A percentile compares a stretch with the other conserved stretches of the same genome.
phyloP scores from a whole-genome alignment of 768 basidiomycete genomes.

The Suillus hirtellus region DNA sequence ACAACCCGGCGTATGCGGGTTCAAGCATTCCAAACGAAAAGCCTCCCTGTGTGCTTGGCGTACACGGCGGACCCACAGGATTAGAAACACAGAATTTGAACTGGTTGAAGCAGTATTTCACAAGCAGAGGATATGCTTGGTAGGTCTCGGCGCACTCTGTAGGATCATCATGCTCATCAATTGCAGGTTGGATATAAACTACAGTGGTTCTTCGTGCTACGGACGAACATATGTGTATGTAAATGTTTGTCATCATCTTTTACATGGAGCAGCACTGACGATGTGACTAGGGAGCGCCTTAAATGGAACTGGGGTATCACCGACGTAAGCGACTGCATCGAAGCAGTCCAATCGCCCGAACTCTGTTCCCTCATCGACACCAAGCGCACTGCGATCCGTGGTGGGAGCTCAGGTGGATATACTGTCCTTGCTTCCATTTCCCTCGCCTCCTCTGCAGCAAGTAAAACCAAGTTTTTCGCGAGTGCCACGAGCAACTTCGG shows the following conservation, averaged over 20 bases:
- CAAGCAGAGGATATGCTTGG: conserved; percentile 75
- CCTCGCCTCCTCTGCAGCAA: conserved; percentile 51
- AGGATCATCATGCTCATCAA: not conserved
- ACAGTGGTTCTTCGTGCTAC: conserved; percentile 74
- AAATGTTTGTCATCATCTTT: conserved; percentile 37
- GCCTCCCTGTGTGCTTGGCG: conserved; percentile 66
- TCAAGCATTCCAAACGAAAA: conserved; percentile 46
- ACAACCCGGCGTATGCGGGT: conserved; percentile 59
- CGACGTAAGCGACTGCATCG: conserved; percentile 65
- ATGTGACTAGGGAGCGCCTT: conserved; percentile 57
- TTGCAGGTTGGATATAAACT: conserved; percentile 63
- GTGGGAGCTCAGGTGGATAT: conserved; percentile 73
- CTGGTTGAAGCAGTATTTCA: conserved; percentile 65
- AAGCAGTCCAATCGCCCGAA: conserved; percentile 46
- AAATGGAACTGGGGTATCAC: conserved; percentile 70
- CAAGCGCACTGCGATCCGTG: conserved; percentile 66
- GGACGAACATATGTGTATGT: conserved; percentile 63
- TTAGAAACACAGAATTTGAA: conserved; percentile 46
- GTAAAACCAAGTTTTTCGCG: conserved; percentile 57
- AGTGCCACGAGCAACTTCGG: conserved; percentile 71
- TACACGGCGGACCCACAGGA: conserved; percentile 75
- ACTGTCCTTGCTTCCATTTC: conserved; percentile 55
- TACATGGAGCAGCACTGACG: conserved; percentile 58
- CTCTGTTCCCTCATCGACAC: conserved; percentile 57
- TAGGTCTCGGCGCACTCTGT: not conserved